phyloP scores from a whole-genome alignment of 1,284 basidiomycete species.

The Porphyrellus sp. region DNA sequence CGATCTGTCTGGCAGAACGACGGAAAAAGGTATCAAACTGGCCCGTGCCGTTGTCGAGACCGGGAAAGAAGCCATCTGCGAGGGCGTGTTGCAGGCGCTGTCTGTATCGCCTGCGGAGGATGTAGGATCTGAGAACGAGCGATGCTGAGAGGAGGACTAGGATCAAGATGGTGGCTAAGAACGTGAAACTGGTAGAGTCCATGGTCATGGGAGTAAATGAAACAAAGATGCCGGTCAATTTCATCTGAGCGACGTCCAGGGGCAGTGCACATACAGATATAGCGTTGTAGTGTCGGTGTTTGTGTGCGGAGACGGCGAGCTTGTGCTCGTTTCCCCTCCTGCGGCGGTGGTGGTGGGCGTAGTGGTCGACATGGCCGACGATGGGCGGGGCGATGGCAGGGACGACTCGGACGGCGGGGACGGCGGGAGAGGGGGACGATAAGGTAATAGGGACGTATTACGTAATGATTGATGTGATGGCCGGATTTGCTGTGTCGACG shows the following conservation, averaged over 20 bases:
- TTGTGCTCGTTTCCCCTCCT: background rate
- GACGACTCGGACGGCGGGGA: background rate
- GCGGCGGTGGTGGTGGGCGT: background rate
- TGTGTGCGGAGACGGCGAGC: constrained; percentile 10
- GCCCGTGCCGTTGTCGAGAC: constrained; percentile 10
- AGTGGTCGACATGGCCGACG: constrained; percentile 18
- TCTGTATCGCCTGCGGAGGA: constrained; percentile 58
- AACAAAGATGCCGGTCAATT: constrained; percentile 7
- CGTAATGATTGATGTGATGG: constrained; percentile 19
- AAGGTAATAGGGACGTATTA: constrained; percentile 11
- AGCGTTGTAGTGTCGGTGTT: constrained; percentile 31
- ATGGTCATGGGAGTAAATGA: constrained; percentile 9
- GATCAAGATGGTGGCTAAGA: constrained; percentile 65
- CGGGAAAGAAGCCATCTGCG: constrained; percentile 43
- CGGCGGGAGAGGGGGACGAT: too few species aligned
- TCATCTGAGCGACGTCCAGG: background rate
- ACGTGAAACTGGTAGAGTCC: constrained; percentile 53
- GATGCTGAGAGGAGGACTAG: constrained; percentile 61
- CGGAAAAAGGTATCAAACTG: constrained; percentile 3
- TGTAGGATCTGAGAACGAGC: constrained; percentile 60
- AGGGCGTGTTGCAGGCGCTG: constrained; percentile 49
- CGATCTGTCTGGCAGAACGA: constrained; percentile 8
- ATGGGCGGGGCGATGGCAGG: background rate
- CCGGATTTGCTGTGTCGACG: background rate
- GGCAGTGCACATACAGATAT: constrained; percentile 37